Base-by-base conservation (phyloP, 2,329 filamentous ascomycete genomes). In the Paracoccidioides lutzii region DNA sequence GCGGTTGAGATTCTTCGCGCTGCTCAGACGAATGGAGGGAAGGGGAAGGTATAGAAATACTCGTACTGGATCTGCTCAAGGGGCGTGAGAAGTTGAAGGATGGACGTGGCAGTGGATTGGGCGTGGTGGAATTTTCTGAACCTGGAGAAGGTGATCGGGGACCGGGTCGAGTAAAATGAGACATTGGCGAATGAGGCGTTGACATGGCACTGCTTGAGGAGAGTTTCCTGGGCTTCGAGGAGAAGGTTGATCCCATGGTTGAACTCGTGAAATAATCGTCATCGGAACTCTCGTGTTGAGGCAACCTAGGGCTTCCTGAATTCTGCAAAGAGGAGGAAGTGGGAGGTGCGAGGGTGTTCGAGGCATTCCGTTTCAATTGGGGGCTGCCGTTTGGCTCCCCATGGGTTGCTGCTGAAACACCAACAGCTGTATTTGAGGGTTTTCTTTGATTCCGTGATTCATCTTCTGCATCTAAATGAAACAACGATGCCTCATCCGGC, bases 41-140 rank as follows among this genome's bases (percentile, higher is more conserved):
- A 3, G 65, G 60, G n/a, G 65, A 63, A 1, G 68, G 64, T 3
- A 68, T 66, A 2, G 70, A 72, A 5, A 71, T 60, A 53, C 61
- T 71, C 8, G 70, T 73, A 58, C 69, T 72, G 2, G 71, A 72
- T 58, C 80, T 66, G 69, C 91, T 96, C 58, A 95, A 73, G 0
- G 93, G 93, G 45, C 93, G 81, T 0, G 93, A 97, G 69, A 97
- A 97, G 71, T 98, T 97, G 72, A 94, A 91, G 0, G 87, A 82
- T 0, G 89, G 87, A 14, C 85, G 81, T 10, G 84, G 82, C 40
- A 90, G 71, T 35, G 75, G 71, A 38, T 70, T 72, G 10, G 80
- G 77, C 50, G 73, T 78, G 46, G 79, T 78, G 1, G 90, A 95
- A 52, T 81, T 81, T 59, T 95, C 88, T 1, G 91, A 97, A 59